phyloP scores from a whole-genome alignment of 441 rosid species.

The Erysimum cheiri region DNA sequence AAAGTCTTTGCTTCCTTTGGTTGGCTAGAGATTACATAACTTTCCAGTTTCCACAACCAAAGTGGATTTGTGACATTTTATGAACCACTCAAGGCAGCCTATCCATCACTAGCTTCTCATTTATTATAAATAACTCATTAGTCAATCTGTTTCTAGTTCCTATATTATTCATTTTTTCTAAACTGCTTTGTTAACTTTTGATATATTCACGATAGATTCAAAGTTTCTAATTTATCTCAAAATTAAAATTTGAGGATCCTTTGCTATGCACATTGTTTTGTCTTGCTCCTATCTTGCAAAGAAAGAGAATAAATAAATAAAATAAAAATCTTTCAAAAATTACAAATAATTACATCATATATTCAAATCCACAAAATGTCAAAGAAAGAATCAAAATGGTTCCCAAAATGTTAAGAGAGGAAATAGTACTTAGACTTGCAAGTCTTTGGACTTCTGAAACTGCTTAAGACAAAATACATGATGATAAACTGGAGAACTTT shows the following conservation, averaged over 20 bases:
- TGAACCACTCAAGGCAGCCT: background rate
- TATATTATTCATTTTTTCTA: too few species aligned
- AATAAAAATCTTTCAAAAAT: too few species aligned
- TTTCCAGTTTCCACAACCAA: conserved; percentile 23
- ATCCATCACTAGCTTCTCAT: background rate
- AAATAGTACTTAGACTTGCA: background rate
- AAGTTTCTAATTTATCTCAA: too few species aligned
- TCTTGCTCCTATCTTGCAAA: too few species aligned
- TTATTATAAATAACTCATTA: background rate
- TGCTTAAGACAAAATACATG: background rate
- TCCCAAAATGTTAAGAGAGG: background rate
- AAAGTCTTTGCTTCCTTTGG: conserved; percentile 11
- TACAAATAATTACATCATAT: background rate
- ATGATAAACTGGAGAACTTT: background rate
- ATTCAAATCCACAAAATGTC: background rate
- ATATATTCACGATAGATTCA: too few species aligned
- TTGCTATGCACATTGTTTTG: too few species aligned
- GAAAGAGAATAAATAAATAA: too few species aligned
- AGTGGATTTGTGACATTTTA: conserved; percentile 28
- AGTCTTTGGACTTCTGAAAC: background rate
- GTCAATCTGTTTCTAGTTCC: too few species aligned
- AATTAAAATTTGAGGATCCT: too few species aligned
- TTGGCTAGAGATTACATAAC: conserved; percentile 3
- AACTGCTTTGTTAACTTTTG: too few species aligned
- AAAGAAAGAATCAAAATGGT: background rate